Conservation (phyloP, 306 rosid species). For the Casuarina glauca region DNA sequence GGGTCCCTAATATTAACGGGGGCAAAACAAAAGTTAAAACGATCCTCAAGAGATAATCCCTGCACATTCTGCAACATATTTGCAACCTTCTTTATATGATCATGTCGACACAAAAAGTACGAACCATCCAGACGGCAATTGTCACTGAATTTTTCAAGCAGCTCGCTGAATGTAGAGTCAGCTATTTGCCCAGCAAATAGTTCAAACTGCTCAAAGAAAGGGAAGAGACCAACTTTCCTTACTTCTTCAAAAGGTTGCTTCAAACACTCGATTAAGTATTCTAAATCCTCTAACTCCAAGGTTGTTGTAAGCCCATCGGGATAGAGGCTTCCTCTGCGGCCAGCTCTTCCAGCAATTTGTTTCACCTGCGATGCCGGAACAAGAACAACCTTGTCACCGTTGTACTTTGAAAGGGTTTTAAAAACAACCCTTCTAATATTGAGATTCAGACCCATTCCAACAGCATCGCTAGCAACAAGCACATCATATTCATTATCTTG, state of each 20-base stretch:
- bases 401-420: constrained; percentile 71
- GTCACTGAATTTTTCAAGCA: constrained; percentile 71
- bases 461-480: constrained; percentile 93
- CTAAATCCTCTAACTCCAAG: constrained; percentile 72
- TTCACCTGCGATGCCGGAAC: constrained; percentile 93
- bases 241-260: constrained; percentile 81
- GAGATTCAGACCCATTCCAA: constrained; percentile 96
- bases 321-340: constrained; percentile 87
- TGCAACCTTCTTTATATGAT: constrained; percentile 84
- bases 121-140: constrained; percentile 77
- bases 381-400: constrained; percentile 77
- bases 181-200: constrained; percentile 71
- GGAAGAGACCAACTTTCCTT: constrained; percentile 74
- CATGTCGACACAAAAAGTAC: constrained; percentile 73
- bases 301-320: constrained; percentile 89
- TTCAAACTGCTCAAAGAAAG: constrained; percentile 81
- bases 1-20: constrained; percentile 94
- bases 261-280: constrained; percentile 85
- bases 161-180: constrained; percentile 50
- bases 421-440: constrained; percentile 91
- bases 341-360: constrained; percentile 97
- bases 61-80: constrained; percentile 81
- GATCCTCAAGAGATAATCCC: constrained; percentile 76
- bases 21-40: constrained; percentile 83
- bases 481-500: constrained; percentile 77